These are phyloP conservation scores for Lachnellula occidentalis DNA, from an alignment of 2,329 filamentous ascomycete species.

Conservation along the genomic window DNA sequence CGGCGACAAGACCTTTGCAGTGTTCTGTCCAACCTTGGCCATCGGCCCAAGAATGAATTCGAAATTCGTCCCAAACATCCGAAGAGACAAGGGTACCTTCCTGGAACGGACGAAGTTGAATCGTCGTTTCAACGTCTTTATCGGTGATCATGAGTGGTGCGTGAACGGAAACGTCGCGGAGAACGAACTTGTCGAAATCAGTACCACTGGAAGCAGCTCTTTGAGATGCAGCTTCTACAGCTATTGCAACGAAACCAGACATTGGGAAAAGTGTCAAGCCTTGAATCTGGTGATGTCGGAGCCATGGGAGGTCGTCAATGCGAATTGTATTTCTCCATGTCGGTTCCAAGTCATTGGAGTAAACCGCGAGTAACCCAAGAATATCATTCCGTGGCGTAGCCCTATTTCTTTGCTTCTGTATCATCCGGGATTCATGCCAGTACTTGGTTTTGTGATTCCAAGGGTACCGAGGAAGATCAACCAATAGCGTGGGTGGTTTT, in stretches of 20 bases:
- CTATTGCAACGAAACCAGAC: conserved; percentile 33
- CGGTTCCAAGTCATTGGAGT: conserved; percentile 27
- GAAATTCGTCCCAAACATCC: conserved; percentile 49
- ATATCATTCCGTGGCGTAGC: conserved; percentile 44
- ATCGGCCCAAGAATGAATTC: conserved; percentile 48
- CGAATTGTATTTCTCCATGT: conserved; percentile 34
- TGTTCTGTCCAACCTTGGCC: conserved; percentile 52
- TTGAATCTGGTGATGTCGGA: conserved; percentile 37
- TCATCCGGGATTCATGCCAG: conserved; percentile 43
- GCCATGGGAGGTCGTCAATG: conserved; percentile 36
- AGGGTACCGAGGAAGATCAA: conserved; percentile 43
- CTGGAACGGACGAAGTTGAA: conserved; percentile 39
- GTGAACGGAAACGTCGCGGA: conserved; percentile 43
- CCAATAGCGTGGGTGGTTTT: conserved; percentile 26
- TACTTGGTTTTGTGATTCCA: conserved; percentile 50
- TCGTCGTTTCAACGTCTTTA: conserved; percentile 45
- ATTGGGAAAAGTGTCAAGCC: conserved; percentile 30
- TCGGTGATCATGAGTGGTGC: conserved; percentile 44
- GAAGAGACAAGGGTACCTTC: conserved; percentile 38
- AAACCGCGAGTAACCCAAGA: conserved; percentile 36
- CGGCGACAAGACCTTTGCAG: conserved; percentile 47
- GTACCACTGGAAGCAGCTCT: conserved; percentile 25
- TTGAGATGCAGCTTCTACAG: conserved; percentile 30
- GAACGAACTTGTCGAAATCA: conserved; percentile 38
- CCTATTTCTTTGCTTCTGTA: conserved; percentile 34